Evolutionary conservation across 1,284 basidiomycete genomes (phyloP), one percentile per base, ranked within the genome.

Genomic region (Apiotrichum akiyoshidainum): DNA sequence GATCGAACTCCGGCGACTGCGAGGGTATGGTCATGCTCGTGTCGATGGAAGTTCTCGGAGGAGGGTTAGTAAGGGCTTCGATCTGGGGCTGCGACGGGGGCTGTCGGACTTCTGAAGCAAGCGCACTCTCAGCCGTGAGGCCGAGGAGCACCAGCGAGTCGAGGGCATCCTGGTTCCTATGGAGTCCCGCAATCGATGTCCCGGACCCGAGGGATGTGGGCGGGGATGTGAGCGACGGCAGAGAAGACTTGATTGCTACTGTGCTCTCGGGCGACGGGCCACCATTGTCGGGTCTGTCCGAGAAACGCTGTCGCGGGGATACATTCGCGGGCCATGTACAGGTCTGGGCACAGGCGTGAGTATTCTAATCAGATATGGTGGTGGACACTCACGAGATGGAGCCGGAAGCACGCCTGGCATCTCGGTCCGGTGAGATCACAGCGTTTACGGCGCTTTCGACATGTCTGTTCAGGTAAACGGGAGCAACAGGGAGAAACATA

Each of bases 371-470:
- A 5, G 4, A n/a, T 14, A 8, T 17, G 31, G n/a, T 5, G n/a
- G n/a, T n/a, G n/a, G n/a, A n/a, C 0, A 60, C 66, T 34, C 52
- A 68, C 69, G 54, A 71, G 57, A 14, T 63, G 56, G 45, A 71
- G 54, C 5, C 70, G 52, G 17, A 35, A 41, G 55, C 70, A 71
- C 3, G 67, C 64, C 26, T 48, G 53, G 47, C 70, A 71, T 1
- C 26, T 35, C 1, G 68, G 66, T 35, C 59, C 65, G 14, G 19
- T 52, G 63, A 65, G 61, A 50, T 71, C 68, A 49, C 70, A 71
- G n/a, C 65, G 44, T 52, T 71, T 71, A 22, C 67, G 51, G 34
- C 70, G 55, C 46, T 62, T 64, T 33, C 66, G 47, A 45, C 68
- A 70, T 21, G 68, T 68, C 26, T 31, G 7, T 31, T 4, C 7